Evolutionary conservation across 2,329 filamentous ascomycete species (phyloP).

Genomic region (Pestalotiopsis sp.): DNA sequence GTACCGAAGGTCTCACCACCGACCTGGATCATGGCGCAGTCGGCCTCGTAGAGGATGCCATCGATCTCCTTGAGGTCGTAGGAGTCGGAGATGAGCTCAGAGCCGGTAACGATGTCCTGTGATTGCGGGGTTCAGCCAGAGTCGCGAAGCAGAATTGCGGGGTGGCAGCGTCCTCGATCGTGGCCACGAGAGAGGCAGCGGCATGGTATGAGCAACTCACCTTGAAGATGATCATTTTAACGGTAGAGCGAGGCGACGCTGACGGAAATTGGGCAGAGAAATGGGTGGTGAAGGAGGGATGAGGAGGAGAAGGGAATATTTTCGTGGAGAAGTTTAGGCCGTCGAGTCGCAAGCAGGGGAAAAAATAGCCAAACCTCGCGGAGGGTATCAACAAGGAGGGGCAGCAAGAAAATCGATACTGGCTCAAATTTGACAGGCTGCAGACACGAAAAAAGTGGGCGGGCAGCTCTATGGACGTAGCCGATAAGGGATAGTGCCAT

Average conservation of each 20-base stretch:
- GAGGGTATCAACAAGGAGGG: constrained; percentile 9
- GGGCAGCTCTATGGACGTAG: not conserved
- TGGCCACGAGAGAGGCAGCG: not conserved
- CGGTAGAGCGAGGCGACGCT: constrained; percentile 25
- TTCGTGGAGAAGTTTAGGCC: constrained; percentile 1
- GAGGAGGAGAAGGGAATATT: not conserved
- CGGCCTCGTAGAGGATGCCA: constrained; percentile 82
- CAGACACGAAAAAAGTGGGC: constrained; percentile 1
- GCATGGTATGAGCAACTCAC: constrained; percentile 43
- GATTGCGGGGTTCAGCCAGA: constrained; percentile 15
- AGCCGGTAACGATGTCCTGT: constrained; percentile 81
- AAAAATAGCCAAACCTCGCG: constrained; percentile 1
- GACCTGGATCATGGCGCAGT: constrained; percentile 88
- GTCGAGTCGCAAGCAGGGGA: not conserved
- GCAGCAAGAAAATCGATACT: constrained; percentile 12
- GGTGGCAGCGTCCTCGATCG: not conserved
- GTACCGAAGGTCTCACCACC: constrained; percentile 73
- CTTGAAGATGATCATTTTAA: constrained; percentile 76
- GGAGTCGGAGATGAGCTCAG: constrained; percentile 93
- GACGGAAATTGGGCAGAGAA: constrained; percentile 15
- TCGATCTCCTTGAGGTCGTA: constrained; percentile 82
- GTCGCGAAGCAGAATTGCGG: constrained; percentile 1
- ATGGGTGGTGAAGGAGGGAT: not conserved
- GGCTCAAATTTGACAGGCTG: constrained; percentile 11
- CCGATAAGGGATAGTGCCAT: not conserved